Conservation (phyloP, 1,139 yeast genomes). For the Sugiyamaella xylanicola region DNA sequence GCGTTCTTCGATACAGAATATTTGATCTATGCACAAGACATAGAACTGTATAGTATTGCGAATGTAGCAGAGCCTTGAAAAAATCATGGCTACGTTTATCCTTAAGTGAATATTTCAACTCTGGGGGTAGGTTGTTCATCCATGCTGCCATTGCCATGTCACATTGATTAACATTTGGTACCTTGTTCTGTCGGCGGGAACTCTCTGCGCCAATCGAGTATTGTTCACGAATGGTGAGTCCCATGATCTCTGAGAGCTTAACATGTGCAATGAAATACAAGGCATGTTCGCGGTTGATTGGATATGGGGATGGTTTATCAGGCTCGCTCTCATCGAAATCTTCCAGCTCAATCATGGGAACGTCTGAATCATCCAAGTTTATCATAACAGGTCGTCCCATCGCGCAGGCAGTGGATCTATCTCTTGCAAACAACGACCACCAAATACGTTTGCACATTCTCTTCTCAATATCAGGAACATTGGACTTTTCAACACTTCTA, state of each 20-base stretch:
- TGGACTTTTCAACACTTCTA: constrained; percentile 45
- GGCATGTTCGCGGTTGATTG: constrained; percentile 53
- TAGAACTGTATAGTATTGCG: constrained; percentile 72
- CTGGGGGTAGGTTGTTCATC: constrained; percentile 70
- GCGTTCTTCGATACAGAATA: constrained; percentile 55
- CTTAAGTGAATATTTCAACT: constrained; percentile 62
- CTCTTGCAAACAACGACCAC: constrained; percentile 81
- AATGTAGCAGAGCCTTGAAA: constrained; percentile 63
- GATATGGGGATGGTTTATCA: constrained; percentile 49
- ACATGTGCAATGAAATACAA: constrained; percentile 64
- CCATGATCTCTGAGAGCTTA: constrained; percentile 73
- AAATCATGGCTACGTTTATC: constrained; percentile 56
- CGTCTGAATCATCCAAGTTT: constrained; percentile 75
- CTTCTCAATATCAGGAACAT: constrained; percentile 49
- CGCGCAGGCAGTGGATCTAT: constrained; percentile 70
- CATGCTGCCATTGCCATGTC: constrained; percentile 81
- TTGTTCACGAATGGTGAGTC: constrained; percentile 70
- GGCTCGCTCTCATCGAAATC: constrained; percentile 66
- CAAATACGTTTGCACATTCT: constrained; percentile 70
- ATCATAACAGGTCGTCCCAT: constrained; percentile 74
- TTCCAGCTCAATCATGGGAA: constrained; percentile 65
- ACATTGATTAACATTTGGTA: constrained; percentile 66
- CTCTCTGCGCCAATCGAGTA: constrained; percentile 70
- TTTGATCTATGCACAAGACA: constrained; percentile 74
- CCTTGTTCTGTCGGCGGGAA: constrained; percentile 50